phyloP scores from a whole-genome alignment of 2,329 filamentous ascomycete species.

The Phaeosphaeriaceae sp. region DNA sequence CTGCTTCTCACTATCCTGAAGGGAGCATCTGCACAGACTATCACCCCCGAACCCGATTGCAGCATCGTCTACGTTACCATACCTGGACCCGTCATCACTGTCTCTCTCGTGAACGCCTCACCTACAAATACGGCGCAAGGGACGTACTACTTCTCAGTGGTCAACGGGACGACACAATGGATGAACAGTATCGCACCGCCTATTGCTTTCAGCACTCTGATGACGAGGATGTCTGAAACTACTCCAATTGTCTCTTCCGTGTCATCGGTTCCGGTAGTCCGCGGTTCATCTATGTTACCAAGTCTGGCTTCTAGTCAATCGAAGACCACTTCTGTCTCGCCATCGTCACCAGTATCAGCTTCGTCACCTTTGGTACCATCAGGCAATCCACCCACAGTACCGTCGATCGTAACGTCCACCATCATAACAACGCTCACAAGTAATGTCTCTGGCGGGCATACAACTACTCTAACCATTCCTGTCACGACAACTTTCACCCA shows the following conservation, averaged over 20 bases:
- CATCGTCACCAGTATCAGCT: background rate
- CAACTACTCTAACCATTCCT: background rate
- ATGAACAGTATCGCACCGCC: conserved; percentile 38
- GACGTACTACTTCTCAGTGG: conserved; percentile 44
- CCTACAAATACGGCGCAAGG: conserved; percentile 32
- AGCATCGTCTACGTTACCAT: conserved; percentile 44
- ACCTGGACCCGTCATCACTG: conserved; percentile 41
- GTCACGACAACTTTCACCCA: background rate
- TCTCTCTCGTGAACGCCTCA: conserved; percentile 36
- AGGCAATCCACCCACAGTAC: background rate
- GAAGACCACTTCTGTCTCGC: background rate
- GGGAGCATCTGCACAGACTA: conserved; percentile 31
- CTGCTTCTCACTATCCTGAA: conserved; percentile 25
- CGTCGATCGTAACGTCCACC: background rate
- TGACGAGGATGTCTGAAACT: conserved; percentile 8
- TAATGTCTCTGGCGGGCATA: conserved; percentile 3
- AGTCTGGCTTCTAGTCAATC: background rate
- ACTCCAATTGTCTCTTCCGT: conserved; percentile 10
- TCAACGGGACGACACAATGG: conserved; percentile 44
- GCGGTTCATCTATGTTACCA: background rate
- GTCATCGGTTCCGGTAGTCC: background rate
- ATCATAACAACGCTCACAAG: conserved; percentile 1
- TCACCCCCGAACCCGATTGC: conserved; percentile 31
- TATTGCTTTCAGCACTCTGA: conserved; percentile 19
- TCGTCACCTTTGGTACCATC: background rate